These are phyloP conservation scores for Eremochloa ophiuroides DNA, from an alignment of 176 grass and related monocot genomes.

Conservation along the genomic window DNA sequence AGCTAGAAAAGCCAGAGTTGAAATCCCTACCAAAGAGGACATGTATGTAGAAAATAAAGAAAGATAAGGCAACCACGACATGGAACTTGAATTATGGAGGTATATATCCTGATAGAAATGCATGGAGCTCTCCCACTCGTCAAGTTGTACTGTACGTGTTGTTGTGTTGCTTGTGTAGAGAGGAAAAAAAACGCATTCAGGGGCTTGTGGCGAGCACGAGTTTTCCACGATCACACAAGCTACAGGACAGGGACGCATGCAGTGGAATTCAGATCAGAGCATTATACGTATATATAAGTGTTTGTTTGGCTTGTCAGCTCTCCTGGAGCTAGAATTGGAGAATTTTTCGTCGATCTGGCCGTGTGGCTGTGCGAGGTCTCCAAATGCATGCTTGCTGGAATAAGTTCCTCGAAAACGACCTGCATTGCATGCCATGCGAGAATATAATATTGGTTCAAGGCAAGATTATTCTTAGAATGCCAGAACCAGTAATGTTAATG, in stretches of 20 bases:
- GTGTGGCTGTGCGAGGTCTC: slow-evolving; percentile 14
- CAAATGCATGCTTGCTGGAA: slow-evolving; percentile 25
- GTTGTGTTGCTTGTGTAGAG: slow-evolving; percentile 25
- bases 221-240: slow-evolving; percentile 1
- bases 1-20: neutral
- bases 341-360: neutral
- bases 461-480: neutral
- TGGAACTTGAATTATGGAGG: slow-evolving; percentile 10
- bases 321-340: neutral
- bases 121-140: slow-evolving; percentile 6
- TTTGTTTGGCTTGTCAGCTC: neutral
- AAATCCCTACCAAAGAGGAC: neutral
- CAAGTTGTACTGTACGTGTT: slow-evolving; percentile 10
- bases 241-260: neutral
- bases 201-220: slow-evolving; percentile 48
- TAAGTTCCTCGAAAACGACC: slow-evolving; percentile 32
- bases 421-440: neutral
- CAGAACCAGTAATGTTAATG: neutral
- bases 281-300: neutral
- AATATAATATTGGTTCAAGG: neutral
- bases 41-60: neutral
- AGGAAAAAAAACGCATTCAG: slow-evolving; percentile 8
- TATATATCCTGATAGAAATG: slow-evolving; percentile 5
- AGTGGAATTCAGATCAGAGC: neutral
- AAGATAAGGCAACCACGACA: slow-evolving; percentile 13